These are phyloP conservation scores for Arachis hypogaea DNA, from an alignment of 306 rosid genomes.

Conservation along the genomic window DNA sequence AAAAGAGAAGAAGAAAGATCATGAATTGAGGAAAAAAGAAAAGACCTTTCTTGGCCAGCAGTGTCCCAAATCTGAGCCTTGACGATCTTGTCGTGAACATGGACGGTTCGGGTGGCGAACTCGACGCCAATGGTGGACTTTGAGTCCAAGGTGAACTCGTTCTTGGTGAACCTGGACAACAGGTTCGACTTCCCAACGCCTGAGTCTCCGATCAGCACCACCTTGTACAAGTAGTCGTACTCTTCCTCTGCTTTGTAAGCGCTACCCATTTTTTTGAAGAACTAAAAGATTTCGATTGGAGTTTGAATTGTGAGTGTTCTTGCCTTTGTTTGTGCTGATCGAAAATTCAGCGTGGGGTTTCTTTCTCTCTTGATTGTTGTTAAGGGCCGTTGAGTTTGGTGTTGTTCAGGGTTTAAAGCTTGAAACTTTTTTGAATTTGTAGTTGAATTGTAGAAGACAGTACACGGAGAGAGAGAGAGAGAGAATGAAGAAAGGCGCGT, in stretches of 20 bases:
- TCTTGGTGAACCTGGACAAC: slow-evolving; percentile 69
- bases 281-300: too few relatives aligned
- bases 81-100: slow-evolving; percentile 64
- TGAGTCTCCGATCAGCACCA: slow-evolving; percentile 81
- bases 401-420: slow-evolving; percentile 10
- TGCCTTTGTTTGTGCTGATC: background rate
- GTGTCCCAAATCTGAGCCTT: slow-evolving; percentile 96
- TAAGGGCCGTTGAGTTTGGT: background rate
- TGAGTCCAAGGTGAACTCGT: slow-evolving; percentile 71
- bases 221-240: slow-evolving; percentile 77
- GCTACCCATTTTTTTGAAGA: slow-evolving; percentile 45
- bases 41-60: slow-evolving; percentile 83
- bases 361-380: background rate
- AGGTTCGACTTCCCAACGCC: slow-evolving; percentile 88
- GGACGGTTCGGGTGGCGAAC: slow-evolving; percentile 77
- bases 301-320: background rate
- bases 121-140: slow-evolving; percentile 86
- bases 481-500: slow-evolving; percentile 32
- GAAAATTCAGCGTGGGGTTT: background rate
- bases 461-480: background rate
- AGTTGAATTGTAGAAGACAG: background rate
- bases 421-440: background rate
- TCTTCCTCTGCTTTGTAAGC: slow-evolving; percentile 65
- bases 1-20: background rate
- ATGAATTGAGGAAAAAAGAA: background rate